A percentile compares a stretch with the other conserved stretches of the same genome.
These are phyloP conservation scores for Sclerotinia borealis DNA, from an alignment of 2,329 filamentous ascomycete genomes.

Conservation along the genomic window DNA sequence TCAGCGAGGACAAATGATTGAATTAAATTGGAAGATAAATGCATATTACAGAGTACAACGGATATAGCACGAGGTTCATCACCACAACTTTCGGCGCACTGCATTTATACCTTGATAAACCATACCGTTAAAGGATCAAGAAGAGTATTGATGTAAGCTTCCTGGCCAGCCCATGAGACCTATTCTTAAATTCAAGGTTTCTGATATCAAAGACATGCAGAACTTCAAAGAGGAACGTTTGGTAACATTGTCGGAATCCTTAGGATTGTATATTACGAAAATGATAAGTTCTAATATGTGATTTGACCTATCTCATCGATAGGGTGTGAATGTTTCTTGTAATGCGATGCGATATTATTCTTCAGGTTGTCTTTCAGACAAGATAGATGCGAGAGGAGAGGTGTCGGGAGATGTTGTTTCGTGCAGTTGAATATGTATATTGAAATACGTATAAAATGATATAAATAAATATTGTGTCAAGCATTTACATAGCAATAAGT, in stretches of 20 bases:
- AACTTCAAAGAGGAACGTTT: background rate
- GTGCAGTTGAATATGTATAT: background rate
- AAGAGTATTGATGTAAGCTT: background rate
- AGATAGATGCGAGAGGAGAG: background rate
- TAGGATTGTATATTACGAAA: background rate
- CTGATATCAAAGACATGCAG: background rate
- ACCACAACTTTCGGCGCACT: background rate
- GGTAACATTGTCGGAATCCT: background rate
- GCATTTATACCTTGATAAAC: background rate
- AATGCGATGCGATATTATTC: background rate
- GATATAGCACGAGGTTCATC: background rate
- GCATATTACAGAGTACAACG: background rate
- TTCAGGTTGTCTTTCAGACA: background rate
- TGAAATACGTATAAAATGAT: background rate
- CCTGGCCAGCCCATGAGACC: background rate
- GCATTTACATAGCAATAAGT: background rate
- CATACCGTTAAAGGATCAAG: background rate
- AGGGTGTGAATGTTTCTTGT: background rate
- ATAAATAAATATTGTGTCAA: background rate
- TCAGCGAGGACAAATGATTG: background rate
- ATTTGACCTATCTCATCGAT: background rate
- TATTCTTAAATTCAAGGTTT: background rate
- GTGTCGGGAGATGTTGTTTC: constrained; percentile 1
- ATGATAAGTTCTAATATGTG: background rate
- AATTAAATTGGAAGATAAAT: too few relatives aligned